Evolutionary conservation across 2,329 filamentous ascomycete species (phyloP).

Genomic region (Orbilia quercus): DNA sequence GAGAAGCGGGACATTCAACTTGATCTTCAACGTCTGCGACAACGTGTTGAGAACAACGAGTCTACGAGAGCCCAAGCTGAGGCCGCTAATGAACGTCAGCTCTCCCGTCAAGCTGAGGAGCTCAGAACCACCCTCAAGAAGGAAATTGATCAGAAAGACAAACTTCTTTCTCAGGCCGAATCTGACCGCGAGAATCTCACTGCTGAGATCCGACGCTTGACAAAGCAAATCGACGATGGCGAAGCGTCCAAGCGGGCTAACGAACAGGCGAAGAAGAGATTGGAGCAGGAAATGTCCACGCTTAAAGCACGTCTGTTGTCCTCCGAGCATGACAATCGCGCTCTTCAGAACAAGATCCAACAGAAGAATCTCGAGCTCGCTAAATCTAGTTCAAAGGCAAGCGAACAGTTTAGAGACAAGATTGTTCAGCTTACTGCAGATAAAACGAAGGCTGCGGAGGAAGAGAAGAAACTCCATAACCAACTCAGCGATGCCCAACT

Average conservation of each 20-base stretch:
- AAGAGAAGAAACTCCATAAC: constrained; percentile 80
- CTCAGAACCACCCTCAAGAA: constrained; percentile 79
- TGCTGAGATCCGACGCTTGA: constrained; percentile 83
- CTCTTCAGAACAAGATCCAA: constrained; percentile 94
- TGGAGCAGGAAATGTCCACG: constrained; percentile 90
- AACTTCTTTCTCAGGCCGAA: constrained; percentile 81
- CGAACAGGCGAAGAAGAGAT: constrained; percentile 70
- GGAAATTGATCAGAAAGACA: constrained; percentile 82
- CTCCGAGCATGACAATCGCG: constrained; percentile 95
- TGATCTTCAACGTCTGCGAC: constrained; percentile 83
- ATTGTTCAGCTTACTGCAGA: constrained; percentile 81
- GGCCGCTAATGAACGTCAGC: constrained; percentile 79
- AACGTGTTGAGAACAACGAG: constrained; percentile 85
- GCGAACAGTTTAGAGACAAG: constrained; percentile 82
- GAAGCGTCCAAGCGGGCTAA: constrained; percentile 79
- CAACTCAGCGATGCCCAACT: constrained; percentile 88
- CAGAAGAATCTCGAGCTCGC: constrained; percentile 98
- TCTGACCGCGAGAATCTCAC: constrained; percentile 80
- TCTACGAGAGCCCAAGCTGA: constrained; percentile 87
- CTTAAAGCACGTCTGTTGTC: constrained; percentile 88
- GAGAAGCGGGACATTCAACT: constrained; percentile 89
- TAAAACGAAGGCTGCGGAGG: constrained; percentile 83
- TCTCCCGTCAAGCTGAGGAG: constrained; percentile 81
- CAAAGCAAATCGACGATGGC: constrained; percentile 86
- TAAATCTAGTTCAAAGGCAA: constrained; percentile 84